These are phyloP conservation scores for Trichophyton equinum DNA, from an alignment of 2,329 filamentous ascomycete genomes.

Conservation along the genomic window DNA sequence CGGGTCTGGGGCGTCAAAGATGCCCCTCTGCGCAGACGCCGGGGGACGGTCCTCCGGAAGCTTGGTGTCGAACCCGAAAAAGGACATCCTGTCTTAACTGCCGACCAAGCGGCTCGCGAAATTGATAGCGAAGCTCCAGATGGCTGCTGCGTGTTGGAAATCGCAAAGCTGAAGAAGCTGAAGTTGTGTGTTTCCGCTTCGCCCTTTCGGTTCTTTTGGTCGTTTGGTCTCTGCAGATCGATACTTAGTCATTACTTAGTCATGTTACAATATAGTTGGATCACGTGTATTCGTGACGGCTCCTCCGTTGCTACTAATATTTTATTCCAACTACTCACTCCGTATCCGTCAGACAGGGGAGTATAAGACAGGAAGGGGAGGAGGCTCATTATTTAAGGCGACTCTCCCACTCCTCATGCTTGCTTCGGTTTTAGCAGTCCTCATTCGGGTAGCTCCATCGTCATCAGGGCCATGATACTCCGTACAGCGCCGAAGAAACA, in stretches of 20 bases:
- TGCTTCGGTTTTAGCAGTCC: no score
- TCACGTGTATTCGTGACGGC: no score
- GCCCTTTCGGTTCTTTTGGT: not conserved
- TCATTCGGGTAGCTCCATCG: no score
- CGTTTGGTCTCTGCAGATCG: not conserved
- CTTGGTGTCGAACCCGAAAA: conserved; percentile 75
- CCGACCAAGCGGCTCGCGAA: conserved; percentile 1
- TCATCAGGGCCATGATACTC: no score
- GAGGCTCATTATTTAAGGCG: no score
- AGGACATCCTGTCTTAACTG: conserved; percentile 53
- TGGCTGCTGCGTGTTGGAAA: not conserved
- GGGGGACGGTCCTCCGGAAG: conserved; percentile 54
- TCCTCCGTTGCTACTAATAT: no score
- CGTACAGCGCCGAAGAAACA: no score
- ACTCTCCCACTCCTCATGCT: no score
- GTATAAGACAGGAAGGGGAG: no score
- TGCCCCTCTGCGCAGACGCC: conserved; percentile 51
- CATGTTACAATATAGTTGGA: not conserved
- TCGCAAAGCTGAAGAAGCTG: no score
- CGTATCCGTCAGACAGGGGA: no score
- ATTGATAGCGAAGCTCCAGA: not conserved
- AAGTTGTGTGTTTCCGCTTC: not conserved
- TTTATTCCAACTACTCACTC: no score
- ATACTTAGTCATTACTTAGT: not conserved
- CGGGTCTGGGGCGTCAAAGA: conserved; percentile 76